A percentile compares a stretch with the other conserved stretches of the same genome.
Conservation (phyloP, 106 monocot genomes). For the Dioscorea dumetorum region DNA sequence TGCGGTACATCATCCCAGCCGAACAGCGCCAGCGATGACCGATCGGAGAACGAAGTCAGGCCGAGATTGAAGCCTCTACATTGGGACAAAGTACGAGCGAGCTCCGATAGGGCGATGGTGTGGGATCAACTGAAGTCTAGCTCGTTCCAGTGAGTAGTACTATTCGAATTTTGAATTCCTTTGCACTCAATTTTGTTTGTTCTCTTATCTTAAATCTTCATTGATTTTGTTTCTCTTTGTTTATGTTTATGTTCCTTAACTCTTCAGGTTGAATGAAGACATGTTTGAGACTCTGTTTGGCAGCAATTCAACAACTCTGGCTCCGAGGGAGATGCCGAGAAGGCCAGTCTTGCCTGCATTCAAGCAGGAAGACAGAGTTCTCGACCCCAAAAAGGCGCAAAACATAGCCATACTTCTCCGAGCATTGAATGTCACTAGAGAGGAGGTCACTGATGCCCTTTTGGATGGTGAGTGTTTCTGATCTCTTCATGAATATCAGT, state of each 20-base stretch:
- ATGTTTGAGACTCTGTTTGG: slow-evolving; percentile 37
- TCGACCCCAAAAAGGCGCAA: slow-evolving; percentile 80
- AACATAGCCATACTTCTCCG: slow-evolving; percentile 70
- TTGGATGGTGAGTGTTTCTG: slow-evolving; percentile 41
- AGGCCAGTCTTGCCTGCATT: slow-evolving; percentile 15
- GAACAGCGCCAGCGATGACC: neutral
- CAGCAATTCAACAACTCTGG: slow-evolving; percentile 17
- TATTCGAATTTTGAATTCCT: neutral
- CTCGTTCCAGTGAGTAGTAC: slow-evolving; percentile 34
- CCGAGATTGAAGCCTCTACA: slow-evolving; percentile 35
- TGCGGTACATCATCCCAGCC: neutral
- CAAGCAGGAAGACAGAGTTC: slow-evolving; percentile 53
- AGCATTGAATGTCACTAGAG: slow-evolving; percentile 70
- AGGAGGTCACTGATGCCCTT: slow-evolving; percentile 68
- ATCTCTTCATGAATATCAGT: neutral
- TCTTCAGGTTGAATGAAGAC: slow-evolving; percentile 44
- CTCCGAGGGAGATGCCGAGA: slow-evolving; percentile 17
- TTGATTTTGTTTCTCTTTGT: neutral
- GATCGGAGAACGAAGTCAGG: slow-evolving; percentile 3
- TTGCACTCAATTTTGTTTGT: neutral
- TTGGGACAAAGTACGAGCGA: slow-evolving; percentile 39
- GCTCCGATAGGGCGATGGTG: slow-evolving; percentile 35
- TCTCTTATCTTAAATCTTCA: neutral
- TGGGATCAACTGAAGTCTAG: slow-evolving; percentile 41
- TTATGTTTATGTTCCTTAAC: neutral